Conservation (phyloP, 192 early-diverging fungal species). For the Coemansia sp. region DNA sequence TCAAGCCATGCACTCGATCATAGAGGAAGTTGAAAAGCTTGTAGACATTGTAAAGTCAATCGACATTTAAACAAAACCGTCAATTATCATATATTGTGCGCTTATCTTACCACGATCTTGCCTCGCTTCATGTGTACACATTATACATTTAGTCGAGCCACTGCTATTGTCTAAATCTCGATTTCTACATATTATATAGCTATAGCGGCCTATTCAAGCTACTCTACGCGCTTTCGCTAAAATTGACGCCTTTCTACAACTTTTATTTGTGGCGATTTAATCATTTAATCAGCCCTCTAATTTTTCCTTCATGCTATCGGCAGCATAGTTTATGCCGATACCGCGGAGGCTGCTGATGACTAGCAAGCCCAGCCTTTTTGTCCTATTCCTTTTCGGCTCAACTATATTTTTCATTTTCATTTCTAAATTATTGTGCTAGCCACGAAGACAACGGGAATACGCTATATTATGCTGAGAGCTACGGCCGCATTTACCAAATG, state of each 20-base stretch:
- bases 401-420: background rate
- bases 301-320: background rate
- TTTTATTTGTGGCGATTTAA: background rate
- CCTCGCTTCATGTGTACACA: background rate
- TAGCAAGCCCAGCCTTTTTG: background rate
- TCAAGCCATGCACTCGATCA: constrained; percentile 27
- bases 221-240: background rate
- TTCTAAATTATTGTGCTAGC: background rate
- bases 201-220: background rate
- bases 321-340: background rate
- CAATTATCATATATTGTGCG: background rate
- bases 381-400: background rate
- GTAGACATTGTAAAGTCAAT: constrained; percentile 47
- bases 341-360: background rate
- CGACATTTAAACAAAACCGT: constrained; percentile 7
- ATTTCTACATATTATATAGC: background rate
- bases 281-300: background rate
- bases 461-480: constrained; percentile 10
- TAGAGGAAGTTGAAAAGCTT: constrained; percentile 44
- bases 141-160: background rate
- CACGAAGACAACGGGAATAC: background rate
- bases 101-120: no score
- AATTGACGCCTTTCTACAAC: background rate
- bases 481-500: constrained; percentile 3
- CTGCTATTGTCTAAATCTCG: background rate